Base-by-base conservation (phyloP, 106 monocot genomes). In the Amphibolis antarctica region DNA sequence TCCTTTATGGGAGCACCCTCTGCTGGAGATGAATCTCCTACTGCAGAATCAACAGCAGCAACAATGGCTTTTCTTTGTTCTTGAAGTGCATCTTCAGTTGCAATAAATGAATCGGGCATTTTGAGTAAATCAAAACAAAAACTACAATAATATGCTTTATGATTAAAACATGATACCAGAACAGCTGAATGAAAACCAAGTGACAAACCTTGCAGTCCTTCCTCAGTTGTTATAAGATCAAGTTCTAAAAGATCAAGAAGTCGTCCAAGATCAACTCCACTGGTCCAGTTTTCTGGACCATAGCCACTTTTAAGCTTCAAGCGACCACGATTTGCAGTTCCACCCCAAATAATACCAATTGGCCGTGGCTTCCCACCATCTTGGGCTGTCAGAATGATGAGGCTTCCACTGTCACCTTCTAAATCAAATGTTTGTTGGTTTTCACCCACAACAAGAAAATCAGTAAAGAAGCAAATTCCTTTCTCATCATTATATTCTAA, bases 331-430 rank as follows among this genome's bases (percentile, higher is more conserved):
- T 93, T 93, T 0, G 93, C 88, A 0, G 93, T 88, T 29, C 93
- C 93, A 50, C 93, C 93, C 93, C 93, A 88, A 46, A 93, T 88
- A 46, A 88, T 93, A 23, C 93, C 93, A 51, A 88, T 85, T 0
- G 93, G 93, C 18, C 62, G 75, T 3, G 82, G 88, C 67, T 74
- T 82, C 29, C 85, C 88, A 18, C 78, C 83, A 50, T 80, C 74
- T 28, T 70, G 73, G 4, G 78, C 80, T 23, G 80, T 85, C 42
- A 93, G 69, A 23, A 93, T 82, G 2, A 93, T 93, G 19, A 93
- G 88, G 53, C 93, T 93, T 36, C 93, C 93, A 54, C 93, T 93
- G 71, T 93, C 93, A 36, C 93, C 93, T 77, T 93, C 93, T 31
- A 93, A 68, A 77, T 93, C 93, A 71, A 93, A 93, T 18, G 93